Conservation (phyloP, 345 rosid species). For the Bruguiera gymnorhiza region DNA sequence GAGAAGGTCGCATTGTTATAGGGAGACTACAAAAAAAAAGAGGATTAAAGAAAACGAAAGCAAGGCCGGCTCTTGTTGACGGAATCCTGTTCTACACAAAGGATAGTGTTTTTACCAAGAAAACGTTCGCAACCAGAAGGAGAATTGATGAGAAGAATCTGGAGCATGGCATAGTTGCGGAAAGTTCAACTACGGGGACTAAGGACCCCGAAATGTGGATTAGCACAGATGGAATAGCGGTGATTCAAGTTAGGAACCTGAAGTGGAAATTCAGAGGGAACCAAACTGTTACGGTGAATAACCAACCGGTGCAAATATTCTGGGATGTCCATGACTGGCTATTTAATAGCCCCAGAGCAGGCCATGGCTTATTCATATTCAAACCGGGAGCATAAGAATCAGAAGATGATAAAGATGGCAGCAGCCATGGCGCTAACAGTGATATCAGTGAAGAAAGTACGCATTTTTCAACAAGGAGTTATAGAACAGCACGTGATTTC, state of each 20-base stretch:
- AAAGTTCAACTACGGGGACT: slow-evolving; percentile 51
- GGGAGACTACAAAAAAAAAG: slow-evolving; percentile 79
- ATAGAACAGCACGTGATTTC: slow-evolving; percentile 46
- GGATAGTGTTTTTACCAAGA: slow-evolving; percentile 77
- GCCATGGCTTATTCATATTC: slow-evolving; percentile 78
- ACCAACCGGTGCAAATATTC: slow-evolving; percentile 64
- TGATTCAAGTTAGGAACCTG: slow-evolving; percentile 69
- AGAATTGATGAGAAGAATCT: slow-evolving; percentile 61
- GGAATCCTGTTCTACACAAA: slow-evolving; percentile 57
- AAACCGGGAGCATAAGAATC: slow-evolving; percentile 59
- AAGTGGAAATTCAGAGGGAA: slow-evolving; percentile 98
- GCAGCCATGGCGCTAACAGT: slow-evolving; percentile 44
- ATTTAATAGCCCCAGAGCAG: slow-evolving; percentile 53
- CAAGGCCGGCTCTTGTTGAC: slow-evolving; percentile 70
- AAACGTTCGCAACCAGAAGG: slow-evolving; percentile 65
- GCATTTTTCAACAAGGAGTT: slow-evolving; percentile 49
- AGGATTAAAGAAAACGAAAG: slow-evolving; percentile 77
- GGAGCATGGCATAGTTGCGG: slow-evolving; percentile 79
- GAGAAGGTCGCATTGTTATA: slow-evolving; percentile 76
- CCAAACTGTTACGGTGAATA: slow-evolving; percentile 69
- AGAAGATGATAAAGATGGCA: slow-evolving; percentile 53
- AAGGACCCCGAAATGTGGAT: slow-evolving; percentile 93
- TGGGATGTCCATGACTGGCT: slow-evolving; percentile 98
- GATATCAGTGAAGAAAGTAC: slow-evolving; percentile 52
- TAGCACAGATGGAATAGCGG: slow-evolving; percentile 72